Evolutionary conservation across 352 stramenopile species (phyloP).

Genomic region (Phytopythium helicoides): DNA sequence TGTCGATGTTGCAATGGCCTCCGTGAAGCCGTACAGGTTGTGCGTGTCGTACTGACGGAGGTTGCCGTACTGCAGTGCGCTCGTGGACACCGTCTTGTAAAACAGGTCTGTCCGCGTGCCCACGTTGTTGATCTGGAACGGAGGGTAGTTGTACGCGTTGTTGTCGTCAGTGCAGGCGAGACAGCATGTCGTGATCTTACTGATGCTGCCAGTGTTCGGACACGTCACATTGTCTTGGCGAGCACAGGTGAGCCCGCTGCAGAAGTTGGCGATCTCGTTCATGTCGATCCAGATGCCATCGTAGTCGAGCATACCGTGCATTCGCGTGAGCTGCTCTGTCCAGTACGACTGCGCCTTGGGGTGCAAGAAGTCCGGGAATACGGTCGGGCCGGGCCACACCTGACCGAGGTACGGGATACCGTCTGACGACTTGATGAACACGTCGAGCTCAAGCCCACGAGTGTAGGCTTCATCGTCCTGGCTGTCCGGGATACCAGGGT

Average conservation of each 20-base stretch:
- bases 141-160: no score
- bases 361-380: slow-evolving; percentile 84
- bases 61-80: slow-evolving; percentile 43
- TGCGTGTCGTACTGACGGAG: slow-evolving; percentile 77
- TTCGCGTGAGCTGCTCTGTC: slow-evolving; percentile 53
- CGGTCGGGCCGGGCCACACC: slow-evolving; percentile 80
- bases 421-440: slow-evolving; percentile 86
- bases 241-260: slow-evolving; percentile 44
- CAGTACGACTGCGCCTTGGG: slow-evolving; percentile 63
- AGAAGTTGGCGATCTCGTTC: slow-evolving; percentile 86
- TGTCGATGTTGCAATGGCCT: slow-evolving; percentile 60
- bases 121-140: slow-evolving; percentile 66
- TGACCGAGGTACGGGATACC: slow-evolving; percentile 63
- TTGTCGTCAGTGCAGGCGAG: no score
- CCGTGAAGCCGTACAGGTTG: slow-evolving; percentile 78
- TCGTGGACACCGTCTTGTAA: slow-evolving; percentile 65
- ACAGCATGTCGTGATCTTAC: no score
- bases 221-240: no score
- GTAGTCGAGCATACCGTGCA: slow-evolving; percentile 47
- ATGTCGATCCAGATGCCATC: slow-evolving; percentile 89
- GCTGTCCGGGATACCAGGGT: slow-evolving; percentile 73
- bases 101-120: slow-evolving; percentile 25
- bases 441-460: slow-evolving; percentile 49
- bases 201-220: no score
- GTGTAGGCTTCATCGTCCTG: slow-evolving; percentile 47